A percentile compares a stretch with the other conserved stretches of the same genome.
phyloP scores from a whole-genome alignment of 495 filamentous ascomycete genomes.

The Aspergillus diversus region DNA sequence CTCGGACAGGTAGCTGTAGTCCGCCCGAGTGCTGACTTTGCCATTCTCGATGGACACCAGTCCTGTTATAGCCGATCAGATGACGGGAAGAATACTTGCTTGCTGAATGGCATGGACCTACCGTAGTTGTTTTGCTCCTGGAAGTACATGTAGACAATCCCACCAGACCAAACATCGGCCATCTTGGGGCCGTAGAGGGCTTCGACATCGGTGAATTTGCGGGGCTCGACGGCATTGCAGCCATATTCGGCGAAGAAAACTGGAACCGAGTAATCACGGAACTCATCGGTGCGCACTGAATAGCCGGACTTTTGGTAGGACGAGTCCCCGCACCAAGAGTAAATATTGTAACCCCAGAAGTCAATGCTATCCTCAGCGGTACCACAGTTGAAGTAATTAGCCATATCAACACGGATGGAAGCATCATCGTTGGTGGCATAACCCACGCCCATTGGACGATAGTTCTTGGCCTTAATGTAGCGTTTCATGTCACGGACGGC shows the following conservation, averaged over 20 bases:
- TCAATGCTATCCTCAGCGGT: slow-evolving; percentile 68
- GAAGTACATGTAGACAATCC: slow-evolving; percentile 96
- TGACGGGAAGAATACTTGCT: not conserved
- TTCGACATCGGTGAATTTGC: slow-evolving; percentile 79
- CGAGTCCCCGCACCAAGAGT: slow-evolving; percentile 91
- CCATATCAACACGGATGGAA: slow-evolving; percentile 73
- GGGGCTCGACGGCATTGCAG: slow-evolving; percentile 78
- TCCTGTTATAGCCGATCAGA: slow-evolving; percentile 32
- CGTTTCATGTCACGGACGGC: slow-evolving; percentile 90
- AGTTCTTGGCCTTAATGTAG: slow-evolving; percentile 78
- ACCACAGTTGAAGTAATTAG: slow-evolving; percentile 91
- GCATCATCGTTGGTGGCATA: slow-evolving; percentile 92
- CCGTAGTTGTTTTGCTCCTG: slow-evolving; percentile 87
- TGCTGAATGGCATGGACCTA: slow-evolving; percentile 30
- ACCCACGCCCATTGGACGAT: slow-evolving; percentile 80
- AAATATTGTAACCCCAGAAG: slow-evolving; percentile 98
- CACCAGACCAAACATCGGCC: slow-evolving; percentile 84
- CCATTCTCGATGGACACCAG: slow-evolving; percentile 65
- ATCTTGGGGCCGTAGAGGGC: slow-evolving; percentile 80
- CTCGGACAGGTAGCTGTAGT: slow-evolving; percentile 72
- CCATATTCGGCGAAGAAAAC: slow-evolving; percentile 98
- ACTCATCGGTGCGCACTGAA: slow-evolving; percentile 75
- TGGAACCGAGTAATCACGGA: slow-evolving; percentile 81
- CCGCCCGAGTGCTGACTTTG: slow-evolving; percentile 59
- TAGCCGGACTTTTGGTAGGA: slow-evolving; percentile 72